These are phyloP conservation scores for Aethionema arabicum DNA, from an alignment of 345 rosid genomes.

Conservation along the genomic window DNA sequence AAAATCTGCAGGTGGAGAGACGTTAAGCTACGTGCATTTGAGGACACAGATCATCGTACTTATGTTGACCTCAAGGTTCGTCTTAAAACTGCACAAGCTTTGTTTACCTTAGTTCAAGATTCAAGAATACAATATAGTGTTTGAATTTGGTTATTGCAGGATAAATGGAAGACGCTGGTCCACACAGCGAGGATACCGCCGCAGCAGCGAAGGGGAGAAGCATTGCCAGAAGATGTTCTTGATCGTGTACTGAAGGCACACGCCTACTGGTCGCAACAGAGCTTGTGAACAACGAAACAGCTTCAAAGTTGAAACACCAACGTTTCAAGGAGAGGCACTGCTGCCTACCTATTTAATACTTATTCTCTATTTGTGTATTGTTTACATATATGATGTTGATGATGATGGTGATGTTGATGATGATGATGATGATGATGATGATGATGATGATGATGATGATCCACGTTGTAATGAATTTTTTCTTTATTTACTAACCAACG, in stretches of 20 bases:
- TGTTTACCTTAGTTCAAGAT: neutral
- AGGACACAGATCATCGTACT: slow-evolving; percentile 83
- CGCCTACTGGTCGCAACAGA: slow-evolving; percentile 79
- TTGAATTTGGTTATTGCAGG: slow-evolving; percentile 47
- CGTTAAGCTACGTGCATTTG: slow-evolving; percentile 80
- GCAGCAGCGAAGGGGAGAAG: slow-evolving; percentile 93
- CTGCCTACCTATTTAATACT: slow-evolving; percentile 5
- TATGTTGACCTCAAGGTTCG: slow-evolving; percentile 94
- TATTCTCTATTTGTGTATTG: too few species aligned
- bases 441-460: too few species aligned
- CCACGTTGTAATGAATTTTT: too few species aligned
- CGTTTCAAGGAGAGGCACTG: slow-evolving; percentile 7
- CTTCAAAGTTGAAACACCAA: slow-evolving; percentile 35
- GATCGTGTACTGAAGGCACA: slow-evolving; percentile 80
- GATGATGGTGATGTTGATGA: too few species aligned
- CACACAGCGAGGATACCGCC: slow-evolving; percentile 95
- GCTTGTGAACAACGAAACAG: slow-evolving; percentile 44
- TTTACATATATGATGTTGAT: too few species aligned
- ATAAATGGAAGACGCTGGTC: slow-evolving; percentile 95
- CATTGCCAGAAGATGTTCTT: slow-evolving; percentile 84
- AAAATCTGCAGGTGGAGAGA: slow-evolving; percentile 81
- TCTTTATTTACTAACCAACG: too few species aligned
- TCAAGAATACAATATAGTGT: neutral
- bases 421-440: too few species aligned
- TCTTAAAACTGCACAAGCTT: neutral